phyloP scores from a whole-genome alignment of 2,329 filamentous ascomycete genomes.

The Colletotrichum australisinense region DNA sequence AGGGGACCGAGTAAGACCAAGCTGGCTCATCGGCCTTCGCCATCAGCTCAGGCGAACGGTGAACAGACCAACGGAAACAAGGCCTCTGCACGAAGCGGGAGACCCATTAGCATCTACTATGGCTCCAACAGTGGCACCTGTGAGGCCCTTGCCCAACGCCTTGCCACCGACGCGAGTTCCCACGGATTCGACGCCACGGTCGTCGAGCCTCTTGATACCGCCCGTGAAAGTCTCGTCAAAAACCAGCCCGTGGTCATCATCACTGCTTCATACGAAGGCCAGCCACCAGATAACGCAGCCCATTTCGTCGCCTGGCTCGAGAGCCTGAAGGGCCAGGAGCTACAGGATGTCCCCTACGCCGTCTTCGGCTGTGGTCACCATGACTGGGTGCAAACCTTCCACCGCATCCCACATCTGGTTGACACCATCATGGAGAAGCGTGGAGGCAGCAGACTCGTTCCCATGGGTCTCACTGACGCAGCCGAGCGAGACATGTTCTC shows the following conservation, averaged over 20 bases:
- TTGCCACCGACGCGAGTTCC: slow-evolving; percentile 65
- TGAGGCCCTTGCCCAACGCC: slow-evolving; percentile 70
- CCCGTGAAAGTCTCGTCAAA: slow-evolving; percentile 65
- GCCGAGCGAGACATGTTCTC: slow-evolving; percentile 74
- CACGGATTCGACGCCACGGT: slow-evolving; percentile 65
- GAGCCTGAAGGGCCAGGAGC: slow-evolving; percentile 54
- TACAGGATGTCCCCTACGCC: slow-evolving; percentile 69
- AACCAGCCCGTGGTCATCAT: slow-evolving; percentile 71
- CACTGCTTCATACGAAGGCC: slow-evolving; percentile 76
- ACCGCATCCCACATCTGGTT: slow-evolving; percentile 73
- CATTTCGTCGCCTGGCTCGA: slow-evolving; percentile 75
- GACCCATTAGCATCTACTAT: slow-evolving; percentile 70
- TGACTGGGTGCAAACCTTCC: slow-evolving; percentile 74
- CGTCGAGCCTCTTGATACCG: slow-evolving; percentile 67
- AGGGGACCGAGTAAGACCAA: slow-evolving; percentile 12
- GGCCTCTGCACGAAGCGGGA: slow-evolving; percentile 37
- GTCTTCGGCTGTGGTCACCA: slow-evolving; percentile 73
- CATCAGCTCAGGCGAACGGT: slow-evolving; percentile 13
- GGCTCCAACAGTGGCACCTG: slow-evolving; percentile 79
- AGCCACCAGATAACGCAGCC: slow-evolving; percentile 75
- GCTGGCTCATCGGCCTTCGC: not conserved
- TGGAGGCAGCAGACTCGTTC: slow-evolving; percentile 48
- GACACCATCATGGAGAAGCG: slow-evolving; percentile 61
- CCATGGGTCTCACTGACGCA: slow-evolving; percentile 69
- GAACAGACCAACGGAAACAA: slow-evolving; percentile 4